Evolutionary conservation across 2,329 filamentous ascomycete species (phyloP).

Genomic region (Coniella lustricola): DNA sequence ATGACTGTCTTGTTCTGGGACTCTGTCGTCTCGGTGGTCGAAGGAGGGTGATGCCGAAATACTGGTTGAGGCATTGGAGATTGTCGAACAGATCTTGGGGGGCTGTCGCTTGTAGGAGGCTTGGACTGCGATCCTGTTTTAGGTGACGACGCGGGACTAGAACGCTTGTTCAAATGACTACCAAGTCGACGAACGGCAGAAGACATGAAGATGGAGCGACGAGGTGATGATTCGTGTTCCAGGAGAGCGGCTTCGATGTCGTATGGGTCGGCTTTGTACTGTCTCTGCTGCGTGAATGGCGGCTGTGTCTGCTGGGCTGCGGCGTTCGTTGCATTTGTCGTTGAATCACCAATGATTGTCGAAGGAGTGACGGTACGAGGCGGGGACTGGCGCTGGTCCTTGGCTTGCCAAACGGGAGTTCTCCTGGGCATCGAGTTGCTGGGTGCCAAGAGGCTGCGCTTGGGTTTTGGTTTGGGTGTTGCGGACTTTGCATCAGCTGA

Average conservation of each 20-base stretch:
- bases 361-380: too few relatives aligned
- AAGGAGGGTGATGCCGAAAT: background rate
- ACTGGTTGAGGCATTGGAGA: background rate
- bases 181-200: constrained; percentile 9
- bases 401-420: too few relatives aligned
- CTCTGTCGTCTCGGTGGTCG: background rate
- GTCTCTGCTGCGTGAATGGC: background rate
- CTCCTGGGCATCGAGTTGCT: too few relatives aligned
- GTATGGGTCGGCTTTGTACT: constrained; percentile 10
- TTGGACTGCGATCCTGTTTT: background rate
- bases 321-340: too few relatives aligned
- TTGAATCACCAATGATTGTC: too few relatives aligned
- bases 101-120: background rate
- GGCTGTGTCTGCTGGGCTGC: background rate
- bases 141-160: background rate
- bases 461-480: too few relatives aligned
- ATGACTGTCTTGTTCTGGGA: background rate
- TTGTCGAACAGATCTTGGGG: background rate
- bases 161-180: background rate
- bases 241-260: constrained; percentile 9
- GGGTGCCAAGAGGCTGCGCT: too few relatives aligned
- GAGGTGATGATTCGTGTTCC: background rate
- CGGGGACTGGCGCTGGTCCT: too few relatives aligned
- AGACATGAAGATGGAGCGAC: background rate
- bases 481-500: too few relatives aligned